These are phyloP conservation scores for Penicillium longicatenatum DNA, from an alignment of 495 filamentous ascomycete species.

Conservation along the genomic window DNA sequence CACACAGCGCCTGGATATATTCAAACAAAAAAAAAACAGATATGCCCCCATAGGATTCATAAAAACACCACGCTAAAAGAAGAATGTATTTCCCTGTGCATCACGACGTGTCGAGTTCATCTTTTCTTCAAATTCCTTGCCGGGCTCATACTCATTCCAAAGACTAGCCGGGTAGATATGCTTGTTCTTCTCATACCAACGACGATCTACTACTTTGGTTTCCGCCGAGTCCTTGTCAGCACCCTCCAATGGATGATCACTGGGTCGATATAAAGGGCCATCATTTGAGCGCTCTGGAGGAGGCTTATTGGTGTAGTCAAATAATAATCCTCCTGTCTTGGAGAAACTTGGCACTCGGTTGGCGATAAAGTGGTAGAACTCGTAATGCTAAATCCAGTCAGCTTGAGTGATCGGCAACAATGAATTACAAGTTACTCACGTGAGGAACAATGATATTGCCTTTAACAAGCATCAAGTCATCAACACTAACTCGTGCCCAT, in stretches of 20 bases:
- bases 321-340: constrained; percentile 57
- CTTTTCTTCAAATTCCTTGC: constrained; percentile 79
- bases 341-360: constrained; percentile 76
- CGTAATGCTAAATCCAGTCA: constrained; percentile 72
- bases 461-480: constrained; percentile 92
- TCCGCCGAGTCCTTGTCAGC: constrained; percentile 73
- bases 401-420: constrained; percentile 1
- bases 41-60: constrained; percentile 1
- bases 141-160: constrained; percentile 94
- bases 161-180: constrained; percentile 96
- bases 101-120: constrained; percentile 68
- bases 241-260: constrained; percentile 66
- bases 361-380: constrained; percentile 95
- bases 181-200: constrained; percentile 97
- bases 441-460: constrained; percentile 93
- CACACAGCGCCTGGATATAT: constrained; percentile 13
- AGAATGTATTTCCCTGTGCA: constrained; percentile 87
- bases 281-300: constrained; percentile 36
- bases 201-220: constrained; percentile 93
- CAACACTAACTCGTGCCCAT: constrained; percentile 93
- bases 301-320: constrained; percentile 72
- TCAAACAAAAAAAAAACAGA: constrained; percentile 12
- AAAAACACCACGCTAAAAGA: constrained; percentile 60
- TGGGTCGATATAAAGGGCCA: constrained; percentile 50
- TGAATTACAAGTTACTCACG: constrained; percentile 54